Evolutionary conservation across 2,329 filamentous ascomycete species (phyloP), one percentile per base, ranked within the genome.

Genomic region (Pochonia chlamydosporia): DNA sequence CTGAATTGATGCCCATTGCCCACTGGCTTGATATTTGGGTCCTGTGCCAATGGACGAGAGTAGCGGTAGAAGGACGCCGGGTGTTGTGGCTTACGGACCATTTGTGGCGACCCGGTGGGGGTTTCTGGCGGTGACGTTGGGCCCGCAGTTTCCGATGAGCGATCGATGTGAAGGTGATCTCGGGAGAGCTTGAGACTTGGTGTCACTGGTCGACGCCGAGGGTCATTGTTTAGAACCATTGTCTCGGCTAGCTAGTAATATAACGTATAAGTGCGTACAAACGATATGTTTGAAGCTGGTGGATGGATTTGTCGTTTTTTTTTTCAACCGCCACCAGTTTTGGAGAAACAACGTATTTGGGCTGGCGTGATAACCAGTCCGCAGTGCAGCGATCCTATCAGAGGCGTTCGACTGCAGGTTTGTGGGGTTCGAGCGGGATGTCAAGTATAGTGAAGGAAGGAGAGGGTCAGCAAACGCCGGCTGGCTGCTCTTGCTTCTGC

Each of bases 121-220:
- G 72, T 74, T 43, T 71, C 69, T 35, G 72, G 72, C 52, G 72
- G 73, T 56, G 73, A 75, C 47, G 71, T 68, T 45, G 70, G 72
- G 48, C 68, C 64, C 4, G 30, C 46, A 54, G 61, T 59, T 31
- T 59, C 42, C 42, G 24, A 33, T 21, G 60, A 56, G 31, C 45
- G 49, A 13, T 47, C 48, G 43, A 28, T 40, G 55, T 56, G 56
- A 47, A 52, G 52, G 45, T 58, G 55, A 30, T 64, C 61, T 48
- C 59, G 59, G 48, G 52, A 56, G 47, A 63, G 53, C 52, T 66
- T 65, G 54, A 72, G 63, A 49, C 68, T 67, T 46, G 71, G 70
- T 51, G 70, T 72, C 35, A 67, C 60, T 47, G 68, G 67, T 53
- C 66, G 67, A 59, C 61, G 60, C 56, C 62, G 57, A 5, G 41